Evolutionary conservation across 2,329 filamentous ascomycete genomes (phyloP), one percentile per base, ranked within the genome.

Genomic region (Colletotrichum abscissum): DNA sequence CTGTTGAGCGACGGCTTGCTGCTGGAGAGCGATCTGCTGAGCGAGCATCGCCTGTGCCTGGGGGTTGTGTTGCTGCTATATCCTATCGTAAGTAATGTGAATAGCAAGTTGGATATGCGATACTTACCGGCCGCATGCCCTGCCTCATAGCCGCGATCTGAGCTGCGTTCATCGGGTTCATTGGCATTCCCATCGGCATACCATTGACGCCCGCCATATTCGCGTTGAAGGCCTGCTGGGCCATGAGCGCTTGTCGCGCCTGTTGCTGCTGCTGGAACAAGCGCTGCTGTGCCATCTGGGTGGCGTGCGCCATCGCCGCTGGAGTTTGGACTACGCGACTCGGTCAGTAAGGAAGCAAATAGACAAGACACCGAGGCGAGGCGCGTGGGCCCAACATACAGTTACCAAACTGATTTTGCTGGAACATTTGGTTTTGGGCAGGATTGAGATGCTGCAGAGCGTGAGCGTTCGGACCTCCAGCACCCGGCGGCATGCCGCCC

Each of bases 361-460:
- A 11, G 6, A 30, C 30, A 22, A 16, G 46, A 12, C 22, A 5
- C 9, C 33, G 33, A 63, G 8, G 42, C 42, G 16, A n/a, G 8
- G 8, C n/a, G 49, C 24, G 8, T 30, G 38, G 63, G 1, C 16
- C 14, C 28, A 35, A 75, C 74, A 16, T 75, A 75, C 74, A 75
- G 62, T 67, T 67, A 28, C 33, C 63, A 42, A 76, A 86, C 63
- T 88, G 85, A 58, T 87, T 86, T 74, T 90, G 89, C 69, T 89
- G 90, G 73, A 91, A 87, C 80, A 91, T 84, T 76, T 90, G 89
- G 73, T 85, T 84, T 78, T 88, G 87, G 65, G 84, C 87, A 55
- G 92, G 92, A 79, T 87, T 93, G 67, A 95, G 81, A 80, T 95
- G 93, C 79, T 92, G 92, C 78, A 95, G 84, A 22, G 92, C 92